These are phyloP conservation scores for Zasmidium angulare DNA, from an alignment of 2,329 filamentous ascomycete species.

Conservation along the genomic window DNA sequence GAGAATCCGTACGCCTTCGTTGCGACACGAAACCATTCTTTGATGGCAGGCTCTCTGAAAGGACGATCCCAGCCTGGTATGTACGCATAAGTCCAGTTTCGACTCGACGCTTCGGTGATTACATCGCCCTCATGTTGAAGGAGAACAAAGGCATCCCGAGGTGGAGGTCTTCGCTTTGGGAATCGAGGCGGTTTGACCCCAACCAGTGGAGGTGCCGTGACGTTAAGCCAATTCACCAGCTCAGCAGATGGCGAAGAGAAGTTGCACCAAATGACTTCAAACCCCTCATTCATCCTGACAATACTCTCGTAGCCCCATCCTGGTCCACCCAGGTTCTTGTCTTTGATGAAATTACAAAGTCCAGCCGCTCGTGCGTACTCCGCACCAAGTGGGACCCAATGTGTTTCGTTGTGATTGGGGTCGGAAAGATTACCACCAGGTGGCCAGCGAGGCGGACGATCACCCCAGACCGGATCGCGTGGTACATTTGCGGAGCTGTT, in stretches of 20 bases:
- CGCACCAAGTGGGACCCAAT: constrained; percentile 40
- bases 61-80: neutral
- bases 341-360: constrained; percentile 48
- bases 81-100: neutral
- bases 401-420: constrained; percentile 1
- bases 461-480: constrained; percentile 19
- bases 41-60: neutral
- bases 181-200: neutral
- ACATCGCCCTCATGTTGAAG: too few relatives aligned
- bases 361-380: constrained; percentile 52
- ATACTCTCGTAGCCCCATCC: constrained; percentile 58
- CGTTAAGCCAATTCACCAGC: constrained; percentile 47
- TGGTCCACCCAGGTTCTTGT: constrained; percentile 42
- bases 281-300: constrained; percentile 66
- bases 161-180: neutral
- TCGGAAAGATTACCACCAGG: constrained; percentile 9
- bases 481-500: constrained; percentile 43
- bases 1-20: constrained; percentile 30
- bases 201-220: constrained; percentile 41
- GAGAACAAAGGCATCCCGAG: too few relatives aligned
- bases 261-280: constrained; percentile 67
- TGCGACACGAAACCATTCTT: constrained; percentile 22
- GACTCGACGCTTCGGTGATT: too few relatives aligned
- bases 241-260: constrained; percentile 52
- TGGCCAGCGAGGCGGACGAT: constrained; percentile 25